These are phyloP conservation scores for Entonaema liquescens DNA, from an alignment of 495 filamentous ascomycete genomes.

Conservation along the genomic window DNA sequence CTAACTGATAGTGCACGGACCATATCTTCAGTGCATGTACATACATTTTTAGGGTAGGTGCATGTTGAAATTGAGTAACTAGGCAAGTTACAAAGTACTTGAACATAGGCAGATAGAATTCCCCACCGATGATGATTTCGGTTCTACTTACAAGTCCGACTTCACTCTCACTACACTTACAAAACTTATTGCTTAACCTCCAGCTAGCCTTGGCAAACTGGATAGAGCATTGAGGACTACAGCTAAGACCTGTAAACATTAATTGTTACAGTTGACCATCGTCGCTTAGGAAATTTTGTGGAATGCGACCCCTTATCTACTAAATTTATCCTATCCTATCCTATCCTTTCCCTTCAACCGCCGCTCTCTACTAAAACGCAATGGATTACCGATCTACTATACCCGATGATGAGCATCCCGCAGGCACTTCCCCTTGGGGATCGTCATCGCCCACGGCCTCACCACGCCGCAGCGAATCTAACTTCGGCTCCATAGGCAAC, in stretches of 20 bases:
- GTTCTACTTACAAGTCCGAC: slow-evolving; percentile 13
- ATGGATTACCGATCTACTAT: slow-evolving; percentile 90
- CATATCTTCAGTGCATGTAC: neutral
- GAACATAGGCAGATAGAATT: slow-evolving; percentile 4
- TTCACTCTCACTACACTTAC: slow-evolving; percentile 4
- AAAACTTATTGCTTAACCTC: slow-evolving; percentile 12
- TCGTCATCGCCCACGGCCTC: slow-evolving; percentile 69
- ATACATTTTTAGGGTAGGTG: slow-evolving; percentile 1
- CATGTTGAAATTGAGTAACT: neutral
- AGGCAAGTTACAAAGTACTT: neutral
- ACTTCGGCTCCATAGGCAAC: slow-evolving; percentile 57
- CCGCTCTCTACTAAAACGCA: neutral
- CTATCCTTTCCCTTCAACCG: slow-evolving; percentile 5
- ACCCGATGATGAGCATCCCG: slow-evolving; percentile 74
- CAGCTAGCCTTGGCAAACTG: slow-evolving; percentile 5
- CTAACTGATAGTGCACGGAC: neutral
- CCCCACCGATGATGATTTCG: slow-evolving; percentile 41
- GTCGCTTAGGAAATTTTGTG: slow-evolving; percentile 1
- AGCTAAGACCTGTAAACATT: neutral
- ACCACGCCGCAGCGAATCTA: slow-evolving; percentile 68
- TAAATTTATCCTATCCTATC: slow-evolving; percentile 1
- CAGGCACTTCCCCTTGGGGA: slow-evolving; percentile 80
- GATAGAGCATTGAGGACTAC: neutral
- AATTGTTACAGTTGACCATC: neutral
- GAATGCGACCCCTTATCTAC: slow-evolving; percentile 28